phyloP scores from a whole-genome alignment of 1,284 basidiomycete genomes.

The Inonotus hispidus region DNA sequence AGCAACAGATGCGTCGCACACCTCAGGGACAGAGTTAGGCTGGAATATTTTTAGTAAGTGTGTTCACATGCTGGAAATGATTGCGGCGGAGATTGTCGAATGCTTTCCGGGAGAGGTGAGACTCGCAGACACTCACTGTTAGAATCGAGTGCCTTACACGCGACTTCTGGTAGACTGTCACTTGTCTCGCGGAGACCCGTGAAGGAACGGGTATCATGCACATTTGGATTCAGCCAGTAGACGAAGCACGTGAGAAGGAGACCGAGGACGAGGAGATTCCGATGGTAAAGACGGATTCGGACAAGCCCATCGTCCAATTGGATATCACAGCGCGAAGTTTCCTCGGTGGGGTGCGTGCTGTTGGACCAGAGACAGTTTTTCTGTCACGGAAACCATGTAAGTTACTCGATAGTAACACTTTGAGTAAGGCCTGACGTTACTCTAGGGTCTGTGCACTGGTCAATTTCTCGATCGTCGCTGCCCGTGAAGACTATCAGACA shows the following conservation, averaged over 20 bases:
- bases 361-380: slow-evolving; percentile 33
- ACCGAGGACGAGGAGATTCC: slow-evolving; percentile 5
- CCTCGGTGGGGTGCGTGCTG: slow-evolving; percentile 29
- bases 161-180: slow-evolving; percentile 40
- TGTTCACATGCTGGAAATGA: slow-evolving; percentile 66
- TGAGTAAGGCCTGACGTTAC: neutral
- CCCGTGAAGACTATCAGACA: slow-evolving; percentile 30
- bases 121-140: slow-evolving; percentile 1
- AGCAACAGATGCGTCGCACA: slow-evolving; percentile 7
- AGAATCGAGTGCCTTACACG: neutral
- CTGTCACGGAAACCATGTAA: slow-evolving; percentile 35
- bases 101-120: slow-evolving; percentile 67
- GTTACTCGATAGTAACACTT: slow-evolving; percentile 21
- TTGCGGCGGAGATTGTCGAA: slow-evolving; percentile 55
- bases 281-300: slow-evolving; percentile 20
- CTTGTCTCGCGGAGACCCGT: slow-evolving; percentile 53
- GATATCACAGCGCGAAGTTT: slow-evolving; percentile 33
- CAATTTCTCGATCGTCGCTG: slow-evolving; percentile 34
- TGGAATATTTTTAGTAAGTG: slow-evolving; percentile 76
- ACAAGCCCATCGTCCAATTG: slow-evolving; percentile 38
- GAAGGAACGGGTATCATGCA: slow-evolving; percentile 41
- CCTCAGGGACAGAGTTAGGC: slow-evolving; percentile 47
- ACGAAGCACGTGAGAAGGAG: neutral
- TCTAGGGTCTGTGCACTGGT: slow-evolving; percentile 55
- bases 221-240: slow-evolving; percentile 61